A percentile compares a stretch with the other conserved stretches of the same genome.
These are phyloP conservation scores for Turnera subulata DNA, from an alignment of 345 rosid species.

Conservation along the genomic window DNA sequence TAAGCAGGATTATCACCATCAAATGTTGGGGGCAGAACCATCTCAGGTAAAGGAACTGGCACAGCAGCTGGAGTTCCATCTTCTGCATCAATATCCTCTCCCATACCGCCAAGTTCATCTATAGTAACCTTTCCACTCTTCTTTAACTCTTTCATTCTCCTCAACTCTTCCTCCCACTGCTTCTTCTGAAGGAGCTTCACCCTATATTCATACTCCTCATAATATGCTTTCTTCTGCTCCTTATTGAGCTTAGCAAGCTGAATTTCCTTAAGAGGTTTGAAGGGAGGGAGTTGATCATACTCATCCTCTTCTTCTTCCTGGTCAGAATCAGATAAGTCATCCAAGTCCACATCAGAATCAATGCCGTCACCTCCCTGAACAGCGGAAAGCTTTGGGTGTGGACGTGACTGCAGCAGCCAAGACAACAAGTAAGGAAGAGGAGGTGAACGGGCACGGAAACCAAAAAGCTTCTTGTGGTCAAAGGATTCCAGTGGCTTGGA, in stretches of 20 bases:
- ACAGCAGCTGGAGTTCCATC: conserved; percentile 75
- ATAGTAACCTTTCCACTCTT: conserved; percentile 60
- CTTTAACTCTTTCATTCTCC: conserved; percentile 72
- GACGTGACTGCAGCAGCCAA: conserved; percentile 88
- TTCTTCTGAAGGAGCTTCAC: conserved; percentile 92
- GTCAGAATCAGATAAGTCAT: conserved; percentile 74
- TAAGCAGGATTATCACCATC: conserved; percentile 80
- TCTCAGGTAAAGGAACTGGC: conserved; percentile 83
- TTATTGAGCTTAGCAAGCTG: conserved; percentile 79
- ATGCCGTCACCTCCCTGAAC: conserved; percentile 79
- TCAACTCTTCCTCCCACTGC: conserved; percentile 85
- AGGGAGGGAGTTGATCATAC: conserved; percentile 90
- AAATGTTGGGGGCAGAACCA: conserved; percentile 87
- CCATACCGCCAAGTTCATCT: conserved; percentile 49
- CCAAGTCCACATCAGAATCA: conserved; percentile 79
- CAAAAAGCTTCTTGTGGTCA: conserved; percentile 80
- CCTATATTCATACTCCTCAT: conserved; percentile 92
- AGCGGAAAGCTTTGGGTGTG: conserved; percentile 72
- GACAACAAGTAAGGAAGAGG: conserved; percentile 93
- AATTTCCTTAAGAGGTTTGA: conserved; percentile 73
- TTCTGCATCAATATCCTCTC: conserved; percentile 73
- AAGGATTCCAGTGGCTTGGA: conserved; percentile 77
- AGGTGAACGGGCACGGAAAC: conserved; percentile 77
- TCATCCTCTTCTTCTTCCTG: conserved; percentile 83
- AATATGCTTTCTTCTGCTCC: conserved; percentile 74